A percentile compares a stretch with the other conserved stretches of the same genome.
phyloP scores from a whole-genome alignment of 306 rosid genomes.

The Hippophae gyantsensis region DNA sequence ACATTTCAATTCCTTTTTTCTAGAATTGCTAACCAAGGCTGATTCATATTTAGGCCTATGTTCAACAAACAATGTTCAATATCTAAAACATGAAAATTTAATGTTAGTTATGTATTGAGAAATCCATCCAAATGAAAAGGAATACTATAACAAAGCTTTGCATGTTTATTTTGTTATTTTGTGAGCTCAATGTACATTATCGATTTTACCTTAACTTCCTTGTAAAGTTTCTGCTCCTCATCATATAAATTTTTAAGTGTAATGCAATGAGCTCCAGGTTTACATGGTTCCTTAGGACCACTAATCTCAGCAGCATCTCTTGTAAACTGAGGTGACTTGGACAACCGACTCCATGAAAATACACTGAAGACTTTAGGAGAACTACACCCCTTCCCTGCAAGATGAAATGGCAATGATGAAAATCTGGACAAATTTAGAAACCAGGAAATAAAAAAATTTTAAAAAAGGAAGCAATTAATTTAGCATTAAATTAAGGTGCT shows the following conservation, averaged over 20 bases:
- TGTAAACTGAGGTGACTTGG: slow-evolving; percentile 46
- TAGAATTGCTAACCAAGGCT: no score
- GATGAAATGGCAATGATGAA: slow-evolving; percentile 15
- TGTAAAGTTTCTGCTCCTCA: slow-evolving; percentile 64
- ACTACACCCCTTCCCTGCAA: slow-evolving; percentile 57
- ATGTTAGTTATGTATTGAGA: not conserved
- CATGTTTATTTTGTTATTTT: slow-evolving; percentile 4
- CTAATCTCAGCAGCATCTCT: slow-evolving; percentile 35
- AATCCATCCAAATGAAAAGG: not conserved
- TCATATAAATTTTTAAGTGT: slow-evolving; percentile 63
- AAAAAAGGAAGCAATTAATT: no score
- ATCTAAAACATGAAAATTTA: no score
- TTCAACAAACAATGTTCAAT: no score
- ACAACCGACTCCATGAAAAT: slow-evolving; percentile 66
- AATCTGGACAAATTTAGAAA: slow-evolving; percentile 8
- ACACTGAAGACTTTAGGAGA: slow-evolving; percentile 83
- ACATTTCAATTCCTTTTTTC: no score
- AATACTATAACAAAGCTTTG: slow-evolving; percentile 10
- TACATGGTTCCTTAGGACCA: slow-evolving; percentile 65
- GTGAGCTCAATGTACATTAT: not conserved
- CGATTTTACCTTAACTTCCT: slow-evolving; percentile 64
- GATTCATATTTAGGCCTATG: no score
- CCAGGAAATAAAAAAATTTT: not conserved
- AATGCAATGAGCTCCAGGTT: slow-evolving; percentile 86
- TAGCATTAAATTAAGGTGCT: no score